Base-by-base conservation (phyloP, 805 yeast species). In the Isabelozyma rhagii region DNA sequence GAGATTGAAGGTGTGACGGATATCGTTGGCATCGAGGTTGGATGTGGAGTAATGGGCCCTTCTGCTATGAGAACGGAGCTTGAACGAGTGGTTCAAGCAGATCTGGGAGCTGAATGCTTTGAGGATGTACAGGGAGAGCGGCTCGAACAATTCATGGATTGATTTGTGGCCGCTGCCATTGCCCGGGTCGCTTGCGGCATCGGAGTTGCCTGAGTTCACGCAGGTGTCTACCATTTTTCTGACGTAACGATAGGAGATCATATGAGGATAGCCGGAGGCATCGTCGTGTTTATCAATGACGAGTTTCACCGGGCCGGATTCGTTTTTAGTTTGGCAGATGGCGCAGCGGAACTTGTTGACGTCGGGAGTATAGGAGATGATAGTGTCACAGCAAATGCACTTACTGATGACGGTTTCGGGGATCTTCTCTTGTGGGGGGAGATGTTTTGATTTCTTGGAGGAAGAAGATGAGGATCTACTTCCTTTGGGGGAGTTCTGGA, bases 1-100 rank as follows among this genome's bases (percentile, higher is more conserved):
- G 3, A 79, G 50, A 0, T 63, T 51, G 62, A 81, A 88, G 17
- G 78, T 72, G 18, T 71, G 61, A 1, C 65, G 64, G 5, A 87
- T 60, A 25, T 81, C 82, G 2, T 59, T 59, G 47, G 70, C 72
- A 58, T 87, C 72, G 8, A 89, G 57, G 43, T 81, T 81, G 5
- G 82, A 72, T 15, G 68, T 63, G 2, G 79, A 69, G 56, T 64
- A 81, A 59, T 69, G 77, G 52, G 62, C 66, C 40, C 67, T 61
- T 21, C 59, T 58, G 44, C 61, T 55, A 8, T 50, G 44, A 34
- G 48, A 51, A 6, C 60, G 68, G 17, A 68, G 50, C 44, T 66
- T 65, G 64, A 88, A 89, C 0, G 93, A 84, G 11, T 63, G 57
- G 58, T 84, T 84, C 42, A 89, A 59, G 5, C 76, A 63, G 0